Base-by-base conservation (phyloP, 2,329 filamentous ascomycete genomes). In the Paraconiothyrium sp. region DNA sequence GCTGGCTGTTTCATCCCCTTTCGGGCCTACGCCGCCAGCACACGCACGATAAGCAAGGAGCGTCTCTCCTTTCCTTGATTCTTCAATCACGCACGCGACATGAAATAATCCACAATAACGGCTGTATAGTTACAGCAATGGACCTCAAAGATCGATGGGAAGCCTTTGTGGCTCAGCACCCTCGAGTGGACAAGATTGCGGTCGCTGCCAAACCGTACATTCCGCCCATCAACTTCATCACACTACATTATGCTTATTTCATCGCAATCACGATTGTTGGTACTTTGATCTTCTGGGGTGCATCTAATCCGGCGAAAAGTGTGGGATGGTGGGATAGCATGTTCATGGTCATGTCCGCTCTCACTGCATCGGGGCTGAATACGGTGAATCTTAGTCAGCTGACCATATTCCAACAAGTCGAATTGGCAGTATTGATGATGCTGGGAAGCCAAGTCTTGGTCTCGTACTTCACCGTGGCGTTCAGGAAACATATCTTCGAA, bases 221-320 rank as follows among this genome's bases (percentile, higher is more conserved):
- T 58, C 67, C 67, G 46, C 67, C 67, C 54, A 50, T 67, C 13
- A 70, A 70, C 60, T 70, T 70, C 62, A 70, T 70, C 51, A 70
- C 67, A 41, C 10, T 70, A 14, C 67, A 70, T 55, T 70, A 70
- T 68, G 57, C 64, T 20, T 70, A 70, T 52, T 70, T 70, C 50
- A 61, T 70, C 30, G 54, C 48, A 41, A 50, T 62, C 14, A 62
- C 64, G 10, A 58, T 70, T 24, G 49, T 70, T 14, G 66, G 66
- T 20, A 62, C 66, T 8, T 56, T 67, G 22, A 68, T 70, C n/a
- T 68, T 70, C 50, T 70, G 67, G 67, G 66, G 66, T 48, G 61
- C 68, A 1, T 70, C 68, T 6, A 59, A 55, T 32, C 68, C 68
- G 34, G 58, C 68, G 24, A 61, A 60, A 48, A 70, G 68, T 54